Evolutionary conservation across 805 yeast genomes (phyloP).

Genomic region (Isabelozyma rhagii): DNA sequence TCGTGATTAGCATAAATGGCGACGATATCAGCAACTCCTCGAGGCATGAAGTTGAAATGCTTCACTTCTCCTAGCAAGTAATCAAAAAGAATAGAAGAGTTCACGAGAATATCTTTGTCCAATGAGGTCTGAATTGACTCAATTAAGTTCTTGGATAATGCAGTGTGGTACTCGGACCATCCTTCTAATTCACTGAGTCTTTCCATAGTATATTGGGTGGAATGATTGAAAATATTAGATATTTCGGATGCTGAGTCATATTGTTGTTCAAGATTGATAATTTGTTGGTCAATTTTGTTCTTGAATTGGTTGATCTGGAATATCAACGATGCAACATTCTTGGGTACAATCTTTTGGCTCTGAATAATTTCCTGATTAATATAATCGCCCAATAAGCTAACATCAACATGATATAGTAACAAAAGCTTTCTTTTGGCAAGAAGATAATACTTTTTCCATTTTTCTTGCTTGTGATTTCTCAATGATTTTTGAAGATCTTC

Average conservation of each 20-base stretch:
- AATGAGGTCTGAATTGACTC: slow-evolving; percentile 43
- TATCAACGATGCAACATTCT: background rate
- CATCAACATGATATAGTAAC: slow-evolving; percentile 40
- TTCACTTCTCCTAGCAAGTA: slow-evolving; percentile 30
- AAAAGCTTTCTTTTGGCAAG: slow-evolving; percentile 48
- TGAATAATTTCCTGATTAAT: slow-evolving; percentile 6
- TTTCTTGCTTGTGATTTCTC: slow-evolving; percentile 42
- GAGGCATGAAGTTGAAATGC: slow-evolving; percentile 7
- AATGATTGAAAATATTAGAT: slow-evolving; percentile 47
- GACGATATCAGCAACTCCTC: slow-evolving; percentile 2
- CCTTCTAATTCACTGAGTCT: slow-evolving; percentile 51
- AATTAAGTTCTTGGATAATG: slow-evolving; percentile 38
- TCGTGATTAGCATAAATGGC: background rate
- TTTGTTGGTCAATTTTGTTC: slow-evolving; percentile 38
- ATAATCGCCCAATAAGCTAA: slow-evolving; percentile 8
- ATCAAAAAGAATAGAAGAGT: slow-evolving; percentile 56
- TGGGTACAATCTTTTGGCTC: slow-evolving; percentile 3
- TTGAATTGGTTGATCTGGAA: slow-evolving; percentile 23
- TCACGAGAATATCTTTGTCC: slow-evolving; percentile 53
- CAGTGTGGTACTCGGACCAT: slow-evolving; percentile 50
- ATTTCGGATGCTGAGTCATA: slow-evolving; percentile 49
- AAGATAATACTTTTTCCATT: slow-evolving; percentile 39
- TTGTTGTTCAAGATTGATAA: slow-evolving; percentile 49
- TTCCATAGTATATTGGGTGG: slow-evolving; percentile 44
- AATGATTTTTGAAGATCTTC: slow-evolving; percentile 40